Base-by-base conservation (phyloP, 202 grass and related monocot genomes). In the Saccharum hybrid region DNA sequence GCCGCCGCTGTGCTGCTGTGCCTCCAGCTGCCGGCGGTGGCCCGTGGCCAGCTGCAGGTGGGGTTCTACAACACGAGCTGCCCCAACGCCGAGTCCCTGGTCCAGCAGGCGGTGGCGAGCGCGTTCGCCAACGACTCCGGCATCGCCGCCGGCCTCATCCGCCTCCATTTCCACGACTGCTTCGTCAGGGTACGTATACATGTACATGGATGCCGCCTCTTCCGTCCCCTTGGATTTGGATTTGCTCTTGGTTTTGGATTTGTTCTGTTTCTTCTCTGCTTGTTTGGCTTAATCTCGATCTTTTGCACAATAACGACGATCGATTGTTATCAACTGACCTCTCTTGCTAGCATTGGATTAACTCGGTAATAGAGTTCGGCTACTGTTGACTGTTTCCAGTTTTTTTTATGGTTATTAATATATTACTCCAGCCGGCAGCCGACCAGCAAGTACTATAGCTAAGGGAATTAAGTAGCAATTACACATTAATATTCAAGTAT, bases 81-180 rank as follows among this genome's bases (percentile, higher is more conserved):
- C 79, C 88, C 93, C 23, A 80, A 85, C 77, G 93, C 93, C 2
- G 90, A 95, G 83, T 73, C 90, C 4, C 81, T 95, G 45, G 88
- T 95, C 42, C 76, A 52, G 68, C 93, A 90, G 72, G 81, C 81
- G 19, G 88, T 95, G 30, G 78, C 69, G 1, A 65, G 59, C 15
- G 93, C 90, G 30, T 48, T 95, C 82, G 85, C 90, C 15, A 89
- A 63, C 81, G 77, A 95, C 64, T 19, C 77, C 21, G 83, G 90
- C 31, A 42, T 95, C 71, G 93, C 93, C 18, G 82, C 76, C 10
- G 89, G 91, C 13, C 91, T 97, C 66, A 89, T 97, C 84, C 91
- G 94, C 4, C 61, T 94, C 68, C 87, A 90, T 66, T 94, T 92
- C 65, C 92, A 92, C 18, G 92, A 94, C 69, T 94, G 92, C 72